A percentile compares a stretch with the other conserved stretches of the same genome.
phyloP scores from a whole-genome alignment of 257 asterid species.

The Misopates orontium region DNA sequence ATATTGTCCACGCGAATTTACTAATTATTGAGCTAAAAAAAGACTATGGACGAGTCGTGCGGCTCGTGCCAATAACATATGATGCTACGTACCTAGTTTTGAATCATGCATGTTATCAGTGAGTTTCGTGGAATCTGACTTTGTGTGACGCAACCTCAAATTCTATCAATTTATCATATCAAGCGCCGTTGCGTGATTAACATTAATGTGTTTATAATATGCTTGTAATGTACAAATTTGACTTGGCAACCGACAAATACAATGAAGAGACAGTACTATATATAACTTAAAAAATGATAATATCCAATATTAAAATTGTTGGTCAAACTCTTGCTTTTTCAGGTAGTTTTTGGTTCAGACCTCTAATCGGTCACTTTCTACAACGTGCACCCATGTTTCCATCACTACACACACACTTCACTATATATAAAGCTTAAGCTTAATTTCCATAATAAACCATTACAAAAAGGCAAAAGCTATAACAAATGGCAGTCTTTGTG shows the following conservation, averaged over 20 bases:
- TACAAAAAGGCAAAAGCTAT: background rate
- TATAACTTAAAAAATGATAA: background rate
- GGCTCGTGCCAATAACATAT: background rate
- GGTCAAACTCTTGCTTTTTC: conserved; percentile 13
- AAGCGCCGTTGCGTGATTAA: too few relatives aligned
- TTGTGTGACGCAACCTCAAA: conserved; percentile 2
- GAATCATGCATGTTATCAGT: background rate
- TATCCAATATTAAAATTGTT: conserved; percentile 5
- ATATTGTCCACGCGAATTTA: background rate
- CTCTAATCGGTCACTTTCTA: background rate
- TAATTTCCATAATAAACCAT: background rate
- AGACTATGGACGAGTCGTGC: background rate
- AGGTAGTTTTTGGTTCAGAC: background rate
- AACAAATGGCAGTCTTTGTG: conserved; percentile 38
- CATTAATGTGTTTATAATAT: too few relatives aligned
- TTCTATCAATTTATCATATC: background rate
- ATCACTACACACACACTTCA: background rate
- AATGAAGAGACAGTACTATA: conserved; percentile 1
- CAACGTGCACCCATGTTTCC: conserved; percentile 39
- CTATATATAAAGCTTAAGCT: conserved; percentile 23
- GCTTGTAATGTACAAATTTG: background rate
- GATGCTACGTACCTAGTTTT: background rate
- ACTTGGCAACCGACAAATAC: background rate
- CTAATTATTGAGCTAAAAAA: conserved; percentile 16
- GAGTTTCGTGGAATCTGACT: conserved; percentile 24